Base-by-base conservation (phyloP, 75 land plant genomes). In the Ceratopteris richardii region DNA sequence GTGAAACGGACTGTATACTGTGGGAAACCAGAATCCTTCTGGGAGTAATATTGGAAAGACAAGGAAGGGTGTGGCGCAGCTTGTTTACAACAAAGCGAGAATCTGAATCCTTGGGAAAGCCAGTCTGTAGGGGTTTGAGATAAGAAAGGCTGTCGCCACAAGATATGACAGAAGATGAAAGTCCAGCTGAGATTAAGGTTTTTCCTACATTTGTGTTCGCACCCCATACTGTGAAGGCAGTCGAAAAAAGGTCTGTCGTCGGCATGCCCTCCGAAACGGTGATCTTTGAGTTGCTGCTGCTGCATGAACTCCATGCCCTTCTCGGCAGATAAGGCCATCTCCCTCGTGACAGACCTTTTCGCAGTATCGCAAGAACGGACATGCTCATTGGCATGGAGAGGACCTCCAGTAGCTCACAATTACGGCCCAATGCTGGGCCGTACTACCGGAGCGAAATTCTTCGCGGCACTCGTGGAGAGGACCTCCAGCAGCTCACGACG, bases 191-290 rank as follows among this genome's bases (percentile, higher is more conserved):
- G 29, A 93, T 78, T 43, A 93, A 82, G 58, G 98, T 93, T 62
- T 93, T 93, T 64, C 98, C 98, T 36, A 93, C 79, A 56, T 74
- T 79, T 27, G 98, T 93, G 77, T 89, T 89, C 61, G 90, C 56
- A 43, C 82, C 87, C 98, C 98, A 93, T 14, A 93, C 66, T 20
- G 67, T 64, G 82, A 68, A 82, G 21, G 74, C 67, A 7, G 98
- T 96, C 53, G 78, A 77, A 12, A 84, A 70, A 43, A 83, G 63
- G 25, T 79, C 81, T 47, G 75, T 5, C 5, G 48, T 2, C 4
- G 48, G 48, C n/a, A 46, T 2, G 12, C 17, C 48, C 21, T 20
- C 21, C 17, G 48, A 7, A 9, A 14, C 42, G 42, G 42, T n/a
- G n/a, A n/a, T n/a, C 37, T 33, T 33, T 33, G 37, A 33, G 37